A percentile compares a stretch with the other conserved stretches of the same genome.
Evolutionary conservation across 345 rosid genomes (phyloP).

Genomic region (Noccaea bulbosa): DNA sequence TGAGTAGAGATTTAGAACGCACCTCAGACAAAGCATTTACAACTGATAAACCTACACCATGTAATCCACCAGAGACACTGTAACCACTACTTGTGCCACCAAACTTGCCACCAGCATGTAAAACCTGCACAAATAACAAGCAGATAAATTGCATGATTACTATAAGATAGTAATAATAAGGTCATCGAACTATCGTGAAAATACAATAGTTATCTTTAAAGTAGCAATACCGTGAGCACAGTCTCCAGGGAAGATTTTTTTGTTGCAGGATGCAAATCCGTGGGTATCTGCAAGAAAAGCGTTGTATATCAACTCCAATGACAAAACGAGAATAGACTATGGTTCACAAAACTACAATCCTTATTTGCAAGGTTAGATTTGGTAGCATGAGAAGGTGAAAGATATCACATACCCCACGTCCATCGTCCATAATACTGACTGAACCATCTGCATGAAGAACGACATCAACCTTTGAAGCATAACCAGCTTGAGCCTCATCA

Average conservation of each 20-base stretch:
- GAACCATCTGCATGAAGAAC: constrained; percentile 74
- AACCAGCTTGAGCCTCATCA: constrained; percentile 99
- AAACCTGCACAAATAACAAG: constrained; percentile 59
- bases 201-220: constrained; percentile 22
- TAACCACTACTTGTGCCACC: constrained; percentile 98
- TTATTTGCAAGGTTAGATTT: neutral
- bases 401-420: constrained; percentile 86
- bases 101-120: constrained; percentile 99
- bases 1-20: constrained; percentile 34
- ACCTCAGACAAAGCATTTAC: constrained; percentile 99
- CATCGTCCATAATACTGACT: constrained; percentile 86
- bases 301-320: constrained; percentile 25
- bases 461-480: constrained; percentile 76
- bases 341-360: constrained; percentile 5
- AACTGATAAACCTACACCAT: constrained; percentile 98
- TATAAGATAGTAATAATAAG: no score
- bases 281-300: constrained; percentile 77
- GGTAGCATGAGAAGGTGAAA: constrained; percentile 21
- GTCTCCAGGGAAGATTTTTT: constrained; percentile 94
- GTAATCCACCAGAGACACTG: constrained; percentile 95
- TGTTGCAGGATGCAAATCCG: constrained; percentile 93
- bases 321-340: neutral
- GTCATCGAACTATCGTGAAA: constrained; percentile 14
- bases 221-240: constrained; percentile 81
- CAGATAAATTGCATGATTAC: neutral